Evolutionary conservation across 1,284 basidiomycete genomes (phyloP), one percentile per base, ranked within the genome.

Genomic region (Naganishia albida): DNA sequence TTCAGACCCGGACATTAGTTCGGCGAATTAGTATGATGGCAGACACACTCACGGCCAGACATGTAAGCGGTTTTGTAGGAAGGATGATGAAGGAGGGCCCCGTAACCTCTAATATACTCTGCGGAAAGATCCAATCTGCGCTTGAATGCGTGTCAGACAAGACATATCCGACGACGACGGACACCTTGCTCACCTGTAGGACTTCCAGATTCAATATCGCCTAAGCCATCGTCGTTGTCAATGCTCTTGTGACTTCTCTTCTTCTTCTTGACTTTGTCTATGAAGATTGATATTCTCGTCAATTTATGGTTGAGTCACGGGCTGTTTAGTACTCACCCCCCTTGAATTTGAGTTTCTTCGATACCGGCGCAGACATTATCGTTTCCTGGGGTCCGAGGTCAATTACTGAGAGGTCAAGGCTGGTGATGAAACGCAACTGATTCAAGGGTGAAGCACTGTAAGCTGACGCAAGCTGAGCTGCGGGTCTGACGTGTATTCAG

Each of bases 321-420:
- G 49, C 34, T 34, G 2, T 25, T 2, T 4, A 72, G 46, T 66
- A 54, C 71, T 79, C 79, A 59, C 81, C 81, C 52, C 81, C 81
- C 67, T 82, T 82, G 75, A 82, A 82, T 67, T 80, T 77, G 66
- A 80, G 77, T 68, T 78, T 78, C 63, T 77, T 78, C 20, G 74
- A 75, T 0, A 79, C 71, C 40, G 74, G 69, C 7, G 70, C 72
- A 20, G 73, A 71, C 66, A 67, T 67, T 15, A 25, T 56, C 20
- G 4, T 43, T 3, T 43, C 4, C n/a, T 48, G 46, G 46, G 2
- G 16, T 7, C 13, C 7, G 16, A 15, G 42, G 42, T 39, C 30
- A 50, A 50, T 50, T 34, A 34, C 3, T 20, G 34, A 48, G 46
- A 2, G 20, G 46, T 48, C n/a, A 7, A 48, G n/a, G n/a, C n/a